Base-by-base conservation (phyloP, 2,329 filamentous ascomycete genomes). In the Trichoderma afroharzianum region DNA sequence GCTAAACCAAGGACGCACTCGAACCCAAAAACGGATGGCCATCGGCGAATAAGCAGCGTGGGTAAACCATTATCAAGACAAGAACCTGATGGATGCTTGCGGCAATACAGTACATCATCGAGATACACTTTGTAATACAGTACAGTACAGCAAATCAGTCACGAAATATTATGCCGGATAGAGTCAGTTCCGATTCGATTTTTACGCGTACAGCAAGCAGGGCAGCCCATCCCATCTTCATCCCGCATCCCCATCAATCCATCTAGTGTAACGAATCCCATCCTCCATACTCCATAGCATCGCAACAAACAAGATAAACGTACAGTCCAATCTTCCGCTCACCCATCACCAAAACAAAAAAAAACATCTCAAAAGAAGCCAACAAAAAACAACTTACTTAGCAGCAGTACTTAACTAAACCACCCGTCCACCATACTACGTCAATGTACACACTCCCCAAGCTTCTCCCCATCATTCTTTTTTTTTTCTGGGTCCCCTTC, bases 401-500 rank as follows among this genome's bases (percentile, higher is more conserved):
- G 36, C 36, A 47, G 18, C 43, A 11, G 1, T 47, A 21, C 30
- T 43, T 58, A 9, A 14, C 3, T 12, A 43, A 21, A 39, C 55
- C 26, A 33, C 30, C 30, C 11, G n/a, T 21, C n/a, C 5, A 3
- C 11, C 57, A 59, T 59, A 59, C 0, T 14, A 4, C 3, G 6
- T 11, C 11, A 11, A 59, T 7, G 30, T 33, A 58, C 55, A 30
- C 30, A 33, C 36, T 30, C 47, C 63, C 57, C 47, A 30, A 36
- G 26, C 39, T 15, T 57, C 33, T 30, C 62, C 70, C 70, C 63
- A 62, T 57, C 63, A 63, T 53, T 71, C 30, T 62, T 21, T 58
- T 32, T 68, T 57, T 62, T 58, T 21, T 63, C 50, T 69, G 66
- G 66, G 66, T 72, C 73, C 77, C 77, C 77, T 43, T 43, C 77